Evolutionary conservation across 805 yeast species (phyloP).

Genomic region (Wickerhamiella shivajii): DNA sequence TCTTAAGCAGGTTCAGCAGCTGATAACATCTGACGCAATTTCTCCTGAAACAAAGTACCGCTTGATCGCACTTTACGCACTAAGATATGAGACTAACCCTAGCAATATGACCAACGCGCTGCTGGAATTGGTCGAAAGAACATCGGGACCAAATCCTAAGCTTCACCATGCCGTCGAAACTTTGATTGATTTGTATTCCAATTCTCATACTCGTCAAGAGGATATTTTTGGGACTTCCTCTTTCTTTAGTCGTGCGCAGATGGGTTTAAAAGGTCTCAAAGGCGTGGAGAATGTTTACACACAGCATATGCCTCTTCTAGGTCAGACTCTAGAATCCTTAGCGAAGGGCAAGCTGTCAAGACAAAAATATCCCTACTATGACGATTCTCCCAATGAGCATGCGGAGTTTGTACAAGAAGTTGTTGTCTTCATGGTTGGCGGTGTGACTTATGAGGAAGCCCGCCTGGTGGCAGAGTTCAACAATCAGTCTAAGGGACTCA

Average conservation of each 20-base stretch:
- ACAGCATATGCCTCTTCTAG: constrained; percentile 76
- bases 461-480: constrained; percentile 58
- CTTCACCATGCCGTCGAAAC: constrained; percentile 33
- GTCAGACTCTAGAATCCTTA: constrained; percentile 30
- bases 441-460: constrained; percentile 86
- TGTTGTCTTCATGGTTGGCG: constrained; percentile 48
- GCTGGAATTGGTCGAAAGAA: constrained; percentile 18
- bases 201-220: constrained; percentile 32
- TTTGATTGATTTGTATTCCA: constrained; percentile 31
- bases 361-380: constrained; percentile 32
- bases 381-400: constrained; percentile 20
- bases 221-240: constrained; percentile 27
- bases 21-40: constrained; percentile 32
- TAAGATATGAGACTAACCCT: constrained; percentile 47
- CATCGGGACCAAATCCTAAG: constrained; percentile 15
- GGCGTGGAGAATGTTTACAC: constrained; percentile 51
- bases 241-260: constrained; percentile 28
- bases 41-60: constrained; percentile 46
- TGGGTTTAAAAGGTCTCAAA: constrained; percentile 30
- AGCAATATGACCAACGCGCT: constrained; percentile 31
- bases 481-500: constrained; percentile 34
- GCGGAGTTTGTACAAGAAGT: constrained; percentile 26
- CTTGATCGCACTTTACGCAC: constrained; percentile 55
- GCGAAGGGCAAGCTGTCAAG: constrained; percentile 30
- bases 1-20: constrained; percentile 37